Evolutionary conservation across 2,329 filamentous ascomycete genomes (phyloP).

Genomic region (Beauveria bassiana): DNA sequence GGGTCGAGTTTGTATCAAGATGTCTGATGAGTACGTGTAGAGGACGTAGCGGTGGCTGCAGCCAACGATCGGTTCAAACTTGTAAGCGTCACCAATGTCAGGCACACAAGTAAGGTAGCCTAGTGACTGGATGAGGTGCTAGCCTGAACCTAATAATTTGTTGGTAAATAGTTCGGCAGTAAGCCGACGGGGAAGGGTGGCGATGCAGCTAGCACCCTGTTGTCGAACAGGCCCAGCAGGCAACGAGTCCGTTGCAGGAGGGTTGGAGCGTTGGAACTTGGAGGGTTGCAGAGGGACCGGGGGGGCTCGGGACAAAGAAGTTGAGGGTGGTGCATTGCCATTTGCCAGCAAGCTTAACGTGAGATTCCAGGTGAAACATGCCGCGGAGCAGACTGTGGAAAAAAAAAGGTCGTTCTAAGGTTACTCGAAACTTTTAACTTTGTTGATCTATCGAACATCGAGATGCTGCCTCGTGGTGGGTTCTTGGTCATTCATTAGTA

Average conservation of each 20-base stretch:
- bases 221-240: background rate
- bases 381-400: no score
- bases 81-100: background rate
- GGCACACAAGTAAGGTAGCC: background rate
- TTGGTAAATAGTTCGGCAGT: background rate
- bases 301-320: background rate
- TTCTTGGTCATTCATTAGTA: background rate
- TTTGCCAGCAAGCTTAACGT: background rate
- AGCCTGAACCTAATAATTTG: background rate
- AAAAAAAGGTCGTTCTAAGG: no score
- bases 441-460: no score
- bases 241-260: background rate
- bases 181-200: background rate
- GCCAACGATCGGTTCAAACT: background rate
- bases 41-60: background rate
- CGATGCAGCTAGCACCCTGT: conserved; percentile 1
- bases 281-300: background rate
- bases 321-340: background rate
- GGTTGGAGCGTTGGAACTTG: background rate
- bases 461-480: background rate
- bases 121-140: background rate
- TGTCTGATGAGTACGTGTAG: background rate
- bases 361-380: background rate
- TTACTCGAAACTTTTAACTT: no score
- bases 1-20: background rate